These are phyloP conservation scores for Ensete glaucum DNA, from an alignment of 176 grass and related monocot species.

Conservation along the genomic window DNA sequence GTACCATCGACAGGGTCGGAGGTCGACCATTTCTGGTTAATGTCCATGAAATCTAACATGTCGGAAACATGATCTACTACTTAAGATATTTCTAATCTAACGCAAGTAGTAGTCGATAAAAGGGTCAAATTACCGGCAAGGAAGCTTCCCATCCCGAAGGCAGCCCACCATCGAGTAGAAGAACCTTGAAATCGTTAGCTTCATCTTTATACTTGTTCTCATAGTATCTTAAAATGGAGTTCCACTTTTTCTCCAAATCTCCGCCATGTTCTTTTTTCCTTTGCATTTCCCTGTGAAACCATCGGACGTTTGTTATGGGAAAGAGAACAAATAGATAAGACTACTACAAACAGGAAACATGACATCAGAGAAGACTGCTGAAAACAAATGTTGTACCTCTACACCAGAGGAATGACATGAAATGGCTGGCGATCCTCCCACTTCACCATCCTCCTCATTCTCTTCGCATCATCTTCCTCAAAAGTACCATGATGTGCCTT, in stretches of 20 bases:
- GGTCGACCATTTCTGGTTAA: slow-evolving; percentile 10
- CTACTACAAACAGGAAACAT: too few relatives aligned
- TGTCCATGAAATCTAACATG: too few relatives aligned
- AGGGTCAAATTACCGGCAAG: neutral
- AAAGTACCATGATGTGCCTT: slow-evolving; percentile 15
- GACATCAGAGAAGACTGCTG: neutral
- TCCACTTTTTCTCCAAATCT: slow-evolving; percentile 2
- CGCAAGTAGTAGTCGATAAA: neutral
- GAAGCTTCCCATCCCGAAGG: neutral
- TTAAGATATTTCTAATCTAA: neutral
- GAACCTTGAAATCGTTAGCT: neutral
- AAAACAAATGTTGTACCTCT: neutral
- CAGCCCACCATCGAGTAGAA: slow-evolving; percentile 5
- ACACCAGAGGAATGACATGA: slow-evolving; percentile 11
- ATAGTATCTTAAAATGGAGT: neutral
- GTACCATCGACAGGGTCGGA: slow-evolving; percentile 6
- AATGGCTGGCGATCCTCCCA: neutral
- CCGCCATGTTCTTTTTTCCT: slow-evolving; percentile 5
- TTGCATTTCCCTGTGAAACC: neutral
- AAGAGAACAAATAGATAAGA: too few relatives aligned
- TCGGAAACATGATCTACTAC: neutral
- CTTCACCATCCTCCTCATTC: slow-evolving; percentile 1
- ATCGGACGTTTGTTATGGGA: neutral
- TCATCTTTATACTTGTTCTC: slow-evolving; percentile 3
- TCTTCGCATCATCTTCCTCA: slow-evolving; percentile 5